Evolutionary conservation across 768 basidiomycete species (phyloP).

Genomic region (Jaapia argillacea): DNA sequence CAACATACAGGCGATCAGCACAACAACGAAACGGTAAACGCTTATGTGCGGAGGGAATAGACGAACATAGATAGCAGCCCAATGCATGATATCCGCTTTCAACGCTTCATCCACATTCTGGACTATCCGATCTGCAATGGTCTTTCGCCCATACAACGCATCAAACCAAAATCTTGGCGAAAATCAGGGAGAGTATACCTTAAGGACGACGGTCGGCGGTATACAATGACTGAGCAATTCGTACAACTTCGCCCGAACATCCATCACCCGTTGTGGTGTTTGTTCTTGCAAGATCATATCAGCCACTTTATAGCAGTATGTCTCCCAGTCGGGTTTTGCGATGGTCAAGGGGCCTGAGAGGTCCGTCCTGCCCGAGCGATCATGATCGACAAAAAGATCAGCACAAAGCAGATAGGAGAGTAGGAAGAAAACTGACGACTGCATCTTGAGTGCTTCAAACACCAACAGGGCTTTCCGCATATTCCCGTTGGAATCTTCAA

Average conservation of each 20-base stretch:
- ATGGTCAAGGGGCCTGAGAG: conserved; percentile 69
- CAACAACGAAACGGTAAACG: not conserved
- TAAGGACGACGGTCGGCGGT: conserved; percentile 83
- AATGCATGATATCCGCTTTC: conserved; percentile 92
- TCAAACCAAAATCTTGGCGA: not conserved
- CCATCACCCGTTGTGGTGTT: conserved; percentile 80
- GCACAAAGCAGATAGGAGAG: not conserved
- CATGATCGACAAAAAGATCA: conserved; percentile 1
- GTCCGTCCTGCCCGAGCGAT: conserved; percentile 49
- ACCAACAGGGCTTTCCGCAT: conserved; percentile 91
- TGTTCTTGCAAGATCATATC: conserved; percentile 88
- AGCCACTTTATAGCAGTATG: conserved; percentile 87
- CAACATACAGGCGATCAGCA: conserved; percentile 1
- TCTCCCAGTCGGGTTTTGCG: conserved; percentile 99
- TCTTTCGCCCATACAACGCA: conserved; percentile 35
- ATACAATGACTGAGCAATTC: conserved; percentile 96
- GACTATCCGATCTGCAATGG: conserved; percentile 80
- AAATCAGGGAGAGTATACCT: conserved; percentile 38
- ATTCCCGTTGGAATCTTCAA: conserved; percentile 79
- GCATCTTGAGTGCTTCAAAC: conserved; percentile 94
- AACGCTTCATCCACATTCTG: conserved; percentile 83
- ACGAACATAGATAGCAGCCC: conserved; percentile 93
- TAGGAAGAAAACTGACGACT: conserved; percentile 50
- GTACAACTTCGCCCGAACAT: conserved; percentile 88
- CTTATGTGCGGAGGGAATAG: not conserved